Conservation (phyloP, 768 basidiomycete species). For the Lanmaoa rubissima region DNA sequence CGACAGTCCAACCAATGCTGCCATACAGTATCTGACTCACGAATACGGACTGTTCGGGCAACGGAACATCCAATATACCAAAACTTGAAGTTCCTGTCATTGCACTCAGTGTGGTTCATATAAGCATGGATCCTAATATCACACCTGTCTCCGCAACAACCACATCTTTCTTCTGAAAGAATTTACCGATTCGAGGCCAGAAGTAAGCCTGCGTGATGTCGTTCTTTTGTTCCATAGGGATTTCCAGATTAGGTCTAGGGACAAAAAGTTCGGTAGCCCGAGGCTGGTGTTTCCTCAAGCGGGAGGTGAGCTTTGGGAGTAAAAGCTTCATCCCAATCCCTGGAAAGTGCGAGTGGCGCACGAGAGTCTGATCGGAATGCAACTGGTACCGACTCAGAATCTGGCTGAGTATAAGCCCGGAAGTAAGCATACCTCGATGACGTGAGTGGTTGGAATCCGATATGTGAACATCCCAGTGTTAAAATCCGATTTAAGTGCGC, state of each 20-base stretch:
- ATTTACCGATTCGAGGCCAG: slow-evolving; percentile 76
- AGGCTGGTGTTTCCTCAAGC: slow-evolving; percentile 42
- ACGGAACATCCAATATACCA: slow-evolving; percentile 76
- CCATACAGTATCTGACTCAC: slow-evolving; percentile 86
- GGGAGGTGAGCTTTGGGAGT: slow-evolving; percentile 67
- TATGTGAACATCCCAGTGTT: slow-evolving; percentile 89
- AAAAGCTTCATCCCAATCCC: slow-evolving; percentile 74
- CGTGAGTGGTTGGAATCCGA: slow-evolving; percentile 54
- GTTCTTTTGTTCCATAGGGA: slow-evolving; percentile 51
- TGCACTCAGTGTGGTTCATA: neutral
- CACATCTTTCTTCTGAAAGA: slow-evolving; percentile 72
- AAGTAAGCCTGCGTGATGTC: slow-evolving; percentile 76
- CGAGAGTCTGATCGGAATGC: slow-evolving; percentile 69
- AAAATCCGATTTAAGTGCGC: slow-evolving; percentile 71
- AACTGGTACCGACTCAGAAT: slow-evolving; percentile 42
- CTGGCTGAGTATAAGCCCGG: neutral
- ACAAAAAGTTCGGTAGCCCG: slow-evolving; percentile 46
- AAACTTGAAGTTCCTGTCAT: slow-evolving; percentile 70
- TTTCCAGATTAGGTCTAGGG: slow-evolving; percentile 36
- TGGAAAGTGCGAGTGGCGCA: slow-evolving; percentile 62
- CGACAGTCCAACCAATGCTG: slow-evolving; percentile 87
- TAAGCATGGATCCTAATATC: neutral
- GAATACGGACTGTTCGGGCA: slow-evolving; percentile 68
- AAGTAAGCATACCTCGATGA: slow-evolving; percentile 54
- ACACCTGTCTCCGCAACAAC: slow-evolving; percentile 85